These are phyloP conservation scores for Solanum bulbocastanum DNA, from an alignment of 257 asterid genomes.

Conservation along the genomic window DNA sequence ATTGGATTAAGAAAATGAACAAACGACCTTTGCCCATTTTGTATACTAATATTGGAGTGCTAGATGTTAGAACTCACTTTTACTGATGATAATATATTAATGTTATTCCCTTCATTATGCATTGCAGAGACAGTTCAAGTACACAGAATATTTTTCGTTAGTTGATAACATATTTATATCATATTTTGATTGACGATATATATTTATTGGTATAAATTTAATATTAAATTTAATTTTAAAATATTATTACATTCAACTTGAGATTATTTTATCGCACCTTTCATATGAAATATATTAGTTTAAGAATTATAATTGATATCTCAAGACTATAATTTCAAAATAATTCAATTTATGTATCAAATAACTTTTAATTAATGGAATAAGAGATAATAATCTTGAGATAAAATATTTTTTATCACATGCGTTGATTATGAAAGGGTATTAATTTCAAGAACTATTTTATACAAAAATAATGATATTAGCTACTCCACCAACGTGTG, in stretches of 20 bases:
- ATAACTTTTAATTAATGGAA: fast-evolving
- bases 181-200: not conserved
- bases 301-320: not conserved
- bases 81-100: too few relatives aligned
- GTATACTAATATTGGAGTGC: not conserved
- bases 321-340: too few relatives aligned
- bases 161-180: too few relatives aligned
- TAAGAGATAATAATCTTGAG: not conserved
- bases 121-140: not conserved
- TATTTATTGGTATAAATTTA: too few relatives aligned
- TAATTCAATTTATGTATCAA: not conserved
- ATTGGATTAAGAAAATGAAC: not conserved
- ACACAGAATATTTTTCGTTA: not conserved
- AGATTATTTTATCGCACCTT: too few relatives aligned
- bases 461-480: too few relatives aligned
- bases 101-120: not conserved
- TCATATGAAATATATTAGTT: not conserved
- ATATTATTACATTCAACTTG: not conserved
- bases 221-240: too few relatives aligned
- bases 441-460: not conserved
- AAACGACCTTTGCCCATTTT: not conserved
- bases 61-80: not conserved
- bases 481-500: not conserved
- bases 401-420: not conserved
- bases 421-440: not conserved